Base-by-base conservation (phyloP, 1,284 basidiomycete species). In the Jaminaea rosea region DNA sequence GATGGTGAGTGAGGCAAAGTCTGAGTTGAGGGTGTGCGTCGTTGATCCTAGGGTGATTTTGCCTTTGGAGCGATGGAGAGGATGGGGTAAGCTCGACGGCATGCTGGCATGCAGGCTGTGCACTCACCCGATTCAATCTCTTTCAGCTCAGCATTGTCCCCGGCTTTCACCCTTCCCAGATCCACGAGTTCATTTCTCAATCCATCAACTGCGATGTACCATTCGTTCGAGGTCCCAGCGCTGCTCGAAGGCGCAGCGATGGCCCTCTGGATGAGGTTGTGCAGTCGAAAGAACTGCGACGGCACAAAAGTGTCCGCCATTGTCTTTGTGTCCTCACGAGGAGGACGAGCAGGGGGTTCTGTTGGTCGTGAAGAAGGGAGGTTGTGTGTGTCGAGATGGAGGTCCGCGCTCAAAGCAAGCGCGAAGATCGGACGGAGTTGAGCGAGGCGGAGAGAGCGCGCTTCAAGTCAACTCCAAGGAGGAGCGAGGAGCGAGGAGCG, bases 201-300 rank as follows among this genome's bases (percentile, higher is more conserved):
- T 19, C 69, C 52, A 52, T 72, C 70, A 28, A 73, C 58, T 42
- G 60, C 56, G 28, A 74, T 62, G 51, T 64, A 70, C 69, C 69
- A 72, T 23, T 69, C 61, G 46, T 58, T 60, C 48, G 61, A 60
- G 29, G 34, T n/a, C n/a, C 34, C 34, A n/a, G 34, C 21, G 21
- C 34, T 36, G 34, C 34, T 36, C 8, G 59, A 50, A n/a, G 66
- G 59, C 44, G 56, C 52, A 41, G 59, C 50, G 31, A 60, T 55
- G 8, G 61, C 63, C 19, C 62, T 58, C 31, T 56, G 58, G 44
- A 73, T 55, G 46, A 62, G 49, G 27, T 59, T 59, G 37, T 62
- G 63, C 13, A 73, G 64, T 51, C 58, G 52, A 52, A 65, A 68
- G 49, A 67, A 72, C 55, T 62, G 66, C 23, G 56, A 50, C 19